A percentile compares a stretch with the other conserved stretches of the same genome.
Evolutionary conservation across 2,329 filamentous ascomycete species (phyloP).

Genomic region (Stagonosporopsis chrysanthemi): DNA sequence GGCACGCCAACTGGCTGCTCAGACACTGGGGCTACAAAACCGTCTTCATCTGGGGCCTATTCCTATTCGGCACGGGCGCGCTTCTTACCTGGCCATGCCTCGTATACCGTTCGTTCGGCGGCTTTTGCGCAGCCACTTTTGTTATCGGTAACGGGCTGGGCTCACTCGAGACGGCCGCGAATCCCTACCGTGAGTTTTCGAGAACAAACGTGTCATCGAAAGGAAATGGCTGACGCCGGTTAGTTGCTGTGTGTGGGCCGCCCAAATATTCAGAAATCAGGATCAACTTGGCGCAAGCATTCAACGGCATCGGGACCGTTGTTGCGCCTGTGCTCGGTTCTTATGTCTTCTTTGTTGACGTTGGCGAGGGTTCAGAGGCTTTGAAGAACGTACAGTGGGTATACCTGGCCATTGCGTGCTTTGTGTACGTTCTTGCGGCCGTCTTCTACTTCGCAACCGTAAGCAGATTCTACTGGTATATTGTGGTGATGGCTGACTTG

Average conservation of each 20-base stretch:
- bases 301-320: constrained; percentile 66
- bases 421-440: constrained; percentile 64
- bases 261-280: constrained; percentile 65
- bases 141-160: constrained; percentile 61
- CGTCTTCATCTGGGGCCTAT: constrained; percentile 61
- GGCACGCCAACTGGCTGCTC: constrained; percentile 58
- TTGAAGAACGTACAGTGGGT: constrained; percentile 70
- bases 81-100: constrained; percentile 67
- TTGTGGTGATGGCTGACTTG: background rate
- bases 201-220: background rate
- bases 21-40: constrained; percentile 59
- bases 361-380: constrained; percentile 57
- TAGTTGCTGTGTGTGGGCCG: constrained; percentile 62
- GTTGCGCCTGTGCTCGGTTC: constrained; percentile 66
- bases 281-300: constrained; percentile 66
- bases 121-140: constrained; percentile 67
- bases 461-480: background rate
- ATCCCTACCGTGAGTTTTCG: constrained; percentile 50
- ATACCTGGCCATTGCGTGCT: constrained; percentile 68
- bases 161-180: constrained; percentile 66
- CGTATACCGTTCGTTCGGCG: constrained; percentile 63
- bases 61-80: constrained; percentile 63
- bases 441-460: constrained; percentile 64
- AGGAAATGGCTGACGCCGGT: constrained; percentile 25
- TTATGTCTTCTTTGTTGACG: constrained; percentile 68